Conservation (phyloP, 2,329 filamentous ascomycete genomes). For the Epichloe glyceriae region DNA sequence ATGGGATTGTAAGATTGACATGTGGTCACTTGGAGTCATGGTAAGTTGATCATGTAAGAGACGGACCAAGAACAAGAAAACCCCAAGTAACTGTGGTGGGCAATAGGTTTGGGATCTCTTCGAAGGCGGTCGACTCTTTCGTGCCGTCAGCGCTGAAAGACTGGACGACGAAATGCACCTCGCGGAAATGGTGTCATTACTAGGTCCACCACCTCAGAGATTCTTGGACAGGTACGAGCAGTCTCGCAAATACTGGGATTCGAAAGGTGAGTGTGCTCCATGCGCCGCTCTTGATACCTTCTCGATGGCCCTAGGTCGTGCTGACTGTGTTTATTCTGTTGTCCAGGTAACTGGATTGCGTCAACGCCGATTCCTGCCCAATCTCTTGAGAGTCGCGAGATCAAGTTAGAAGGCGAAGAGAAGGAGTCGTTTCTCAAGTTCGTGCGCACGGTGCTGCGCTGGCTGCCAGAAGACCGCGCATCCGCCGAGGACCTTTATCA, state of each 20-base stretch:
- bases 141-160: slow-evolving; percentile 9
- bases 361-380: slow-evolving; percentile 13
- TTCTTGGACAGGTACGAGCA: slow-evolving; percentile 13
- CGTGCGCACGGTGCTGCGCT: slow-evolving; percentile 11
- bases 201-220: slow-evolving; percentile 21
- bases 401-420: slow-evolving; percentile 10
- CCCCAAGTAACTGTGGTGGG: too few relatives aligned
- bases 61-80: too few relatives aligned
- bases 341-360: slow-evolving; percentile 15
- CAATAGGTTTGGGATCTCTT: slow-evolving; percentile 17
- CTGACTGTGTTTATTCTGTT: too few relatives aligned
- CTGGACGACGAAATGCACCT: slow-evolving; percentile 17
- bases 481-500: slow-evolving; percentile 12
- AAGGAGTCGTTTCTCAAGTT: slow-evolving; percentile 11
- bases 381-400: slow-evolving; percentile 11
- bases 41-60: too few relatives aligned
- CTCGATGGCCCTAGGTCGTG: too few relatives aligned
- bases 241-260: too few relatives aligned
- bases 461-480: slow-evolving; percentile 14
- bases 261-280: too few relatives aligned
- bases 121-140: slow-evolving; percentile 17
- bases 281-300: slow-evolving; percentile 8
- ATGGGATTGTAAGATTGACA: not conserved
- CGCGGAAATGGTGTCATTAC: slow-evolving; percentile 23
- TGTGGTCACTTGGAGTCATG: too few relatives aligned